These are phyloP conservation scores for Phanerochaete carnosa DNA, from an alignment of 768 basidiomycete genomes.

Conservation along the genomic window DNA sequence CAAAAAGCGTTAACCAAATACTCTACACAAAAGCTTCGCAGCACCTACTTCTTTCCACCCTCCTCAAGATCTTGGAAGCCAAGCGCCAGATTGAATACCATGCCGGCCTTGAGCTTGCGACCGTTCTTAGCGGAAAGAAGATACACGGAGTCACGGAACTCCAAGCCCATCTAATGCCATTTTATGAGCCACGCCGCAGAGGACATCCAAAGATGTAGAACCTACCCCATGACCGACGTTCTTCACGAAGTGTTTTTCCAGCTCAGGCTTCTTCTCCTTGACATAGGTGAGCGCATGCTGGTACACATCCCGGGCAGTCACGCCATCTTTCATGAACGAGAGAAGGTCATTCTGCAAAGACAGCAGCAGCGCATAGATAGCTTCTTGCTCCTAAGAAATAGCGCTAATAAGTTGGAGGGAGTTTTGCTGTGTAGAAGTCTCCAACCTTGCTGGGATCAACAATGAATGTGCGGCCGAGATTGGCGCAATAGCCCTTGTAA, in stretches of 20 bases:
- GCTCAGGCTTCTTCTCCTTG: conserved; percentile 72
- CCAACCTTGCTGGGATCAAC: conserved; percentile 87
- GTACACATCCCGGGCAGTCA: conserved; percentile 76
- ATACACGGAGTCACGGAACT: conserved; percentile 89
- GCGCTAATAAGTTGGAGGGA: not conserved
- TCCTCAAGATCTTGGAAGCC: conserved; percentile 86
- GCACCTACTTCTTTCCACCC: conserved; percentile 65
- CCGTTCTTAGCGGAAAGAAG: conserved; percentile 79
- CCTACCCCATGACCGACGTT: conserved; percentile 86
- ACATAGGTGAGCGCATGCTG: conserved; percentile 67
- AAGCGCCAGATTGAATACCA: conserved; percentile 82
- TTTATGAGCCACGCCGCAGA: not conserved
- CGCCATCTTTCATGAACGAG: conserved; percentile 75
- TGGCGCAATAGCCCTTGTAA: conserved; percentile 91
- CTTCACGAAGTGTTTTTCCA: conserved; percentile 85
- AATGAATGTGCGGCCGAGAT: conserved; percentile 91
- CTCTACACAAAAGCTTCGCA: not conserved
- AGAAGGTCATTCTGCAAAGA: conserved; percentile 76
- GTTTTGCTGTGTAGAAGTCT: not conserved
- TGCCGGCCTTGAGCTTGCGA: conserved; percentile 66
- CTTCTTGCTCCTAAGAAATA: conserved; percentile 77
- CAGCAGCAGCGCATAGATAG: conserved; percentile 76
- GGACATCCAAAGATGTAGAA: conserved; percentile 4
- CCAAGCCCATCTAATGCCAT: conserved; percentile 77
- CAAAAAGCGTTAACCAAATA: not conserved